Conservation (phyloP, 2,329 filamentous ascomycete genomes). For the Hypoxylon sp. region DNA sequence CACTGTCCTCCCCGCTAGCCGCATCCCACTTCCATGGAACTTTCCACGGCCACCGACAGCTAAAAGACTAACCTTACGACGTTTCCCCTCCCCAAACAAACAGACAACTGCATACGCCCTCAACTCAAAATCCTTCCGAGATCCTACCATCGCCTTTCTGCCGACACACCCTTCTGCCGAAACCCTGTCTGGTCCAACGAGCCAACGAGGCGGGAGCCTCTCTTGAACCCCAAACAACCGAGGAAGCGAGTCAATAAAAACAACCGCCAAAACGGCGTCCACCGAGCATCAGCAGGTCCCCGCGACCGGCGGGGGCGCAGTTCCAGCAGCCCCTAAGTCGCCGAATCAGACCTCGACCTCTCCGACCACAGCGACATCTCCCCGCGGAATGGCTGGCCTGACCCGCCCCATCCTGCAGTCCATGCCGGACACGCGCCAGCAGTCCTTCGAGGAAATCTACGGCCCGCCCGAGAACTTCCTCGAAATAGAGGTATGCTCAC, state of each 20-base stretch:
- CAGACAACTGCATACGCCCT: conserved; percentile 15
- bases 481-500: conserved; percentile 85
- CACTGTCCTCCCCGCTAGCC: conserved; percentile 23
- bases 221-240: conserved; percentile 2
- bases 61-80: conserved; percentile 27
- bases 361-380: conserved; percentile 33
- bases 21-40: conserved; percentile 38
- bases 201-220: conserved; percentile 35
- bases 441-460: conserved; percentile 99
- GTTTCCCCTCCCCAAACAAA: conserved; percentile 24
- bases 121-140: conserved; percentile 14
- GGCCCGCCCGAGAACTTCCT: conserved; percentile 98
- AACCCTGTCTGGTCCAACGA: conserved; percentile 22
- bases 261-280: conserved; percentile 53
- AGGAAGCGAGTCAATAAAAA: conserved; percentile 24
- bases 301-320: conserved; percentile 36
- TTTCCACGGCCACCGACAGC: conserved; percentile 33
- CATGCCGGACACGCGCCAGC: conserved; percentile 82
- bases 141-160: not conserved
- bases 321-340: conserved; percentile 47
- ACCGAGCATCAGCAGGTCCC: conserved; percentile 46
- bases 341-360: conserved; percentile 36
- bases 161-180: conserved; percentile 7
- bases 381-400: conserved; percentile 53
- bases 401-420: conserved; percentile 74